phyloP scores from a whole-genome alignment of 1,284 basidiomycete species.

The Ustilago hordei region DNA sequence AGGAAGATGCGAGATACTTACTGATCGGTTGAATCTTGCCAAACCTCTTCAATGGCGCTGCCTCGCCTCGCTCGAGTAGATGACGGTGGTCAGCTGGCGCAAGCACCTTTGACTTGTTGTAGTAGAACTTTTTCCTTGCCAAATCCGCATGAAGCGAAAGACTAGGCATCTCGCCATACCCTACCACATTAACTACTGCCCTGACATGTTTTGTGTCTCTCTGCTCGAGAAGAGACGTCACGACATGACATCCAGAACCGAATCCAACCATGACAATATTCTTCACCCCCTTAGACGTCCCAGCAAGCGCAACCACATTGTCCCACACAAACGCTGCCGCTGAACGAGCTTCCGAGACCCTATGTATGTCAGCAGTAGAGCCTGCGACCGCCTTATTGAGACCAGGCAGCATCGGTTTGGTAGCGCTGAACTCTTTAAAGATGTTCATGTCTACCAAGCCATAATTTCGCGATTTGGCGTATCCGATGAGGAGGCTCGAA shows the following conservation, averaged over 20 bases:
- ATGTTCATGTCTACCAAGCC: constrained; percentile 89
- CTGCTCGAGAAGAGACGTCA: constrained; percentile 80
- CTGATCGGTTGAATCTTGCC: constrained; percentile 29
- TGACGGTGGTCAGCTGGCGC: constrained; percentile 37
- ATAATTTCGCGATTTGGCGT: constrained; percentile 78
- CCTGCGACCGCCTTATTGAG: background rate
- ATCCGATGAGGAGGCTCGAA: constrained; percentile 81
- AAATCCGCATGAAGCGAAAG: constrained; percentile 2
- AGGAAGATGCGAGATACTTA: constrained; percentile 14
- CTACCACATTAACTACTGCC: constrained; percentile 57
- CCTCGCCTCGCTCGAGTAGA: constrained; percentile 26
- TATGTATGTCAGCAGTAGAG: background rate
- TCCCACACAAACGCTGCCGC: constrained; percentile 84
- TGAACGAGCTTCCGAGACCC: background rate
- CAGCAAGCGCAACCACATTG: constrained; percentile 82
- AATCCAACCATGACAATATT: constrained; percentile 86
- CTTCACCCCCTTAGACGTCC: constrained; percentile 70
- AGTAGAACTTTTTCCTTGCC: constrained; percentile 49
- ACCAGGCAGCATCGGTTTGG: constrained; percentile 1
- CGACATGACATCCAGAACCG: constrained; percentile 80
- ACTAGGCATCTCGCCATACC: constrained; percentile 46
- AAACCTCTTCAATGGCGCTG: constrained; percentile 28
- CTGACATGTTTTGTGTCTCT: constrained; percentile 60
- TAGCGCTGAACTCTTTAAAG: constrained; percentile 76
- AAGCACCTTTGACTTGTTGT: constrained; percentile 25